phyloP scores from a whole-genome alignment of 2,329 filamentous ascomycete genomes.

The Conoideocrella luteorostrata region DNA sequence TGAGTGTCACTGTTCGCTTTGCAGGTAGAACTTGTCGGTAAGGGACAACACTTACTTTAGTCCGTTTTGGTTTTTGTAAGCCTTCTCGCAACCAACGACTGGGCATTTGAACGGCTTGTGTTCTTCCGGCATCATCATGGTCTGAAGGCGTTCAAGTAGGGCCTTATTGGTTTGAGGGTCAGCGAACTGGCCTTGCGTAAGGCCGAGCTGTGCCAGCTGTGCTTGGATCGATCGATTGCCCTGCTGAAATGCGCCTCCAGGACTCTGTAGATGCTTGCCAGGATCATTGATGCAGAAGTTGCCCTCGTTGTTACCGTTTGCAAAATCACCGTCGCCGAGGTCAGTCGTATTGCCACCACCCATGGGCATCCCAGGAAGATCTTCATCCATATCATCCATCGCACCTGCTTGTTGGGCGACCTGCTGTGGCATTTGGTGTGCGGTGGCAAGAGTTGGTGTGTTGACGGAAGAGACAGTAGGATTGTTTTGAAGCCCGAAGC shows the following conservation, averaged over 20 bases:
- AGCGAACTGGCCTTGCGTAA: slow-evolving; percentile 69
- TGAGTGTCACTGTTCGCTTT: neutral
- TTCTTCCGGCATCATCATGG: slow-evolving; percentile 72
- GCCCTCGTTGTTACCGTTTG: slow-evolving; percentile 36
- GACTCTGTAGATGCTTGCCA: slow-evolving; percentile 86
- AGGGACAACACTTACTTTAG: slow-evolving; percentile 64
- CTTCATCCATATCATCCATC: slow-evolving; percentile 63
- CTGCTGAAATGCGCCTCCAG: slow-evolving; percentile 64
- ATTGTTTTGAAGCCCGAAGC: slow-evolving; percentile 80
- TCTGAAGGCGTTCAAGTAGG: slow-evolving; percentile 50
- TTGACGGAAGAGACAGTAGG: slow-evolving; percentile 96
- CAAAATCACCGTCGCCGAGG: slow-evolving; percentile 48
- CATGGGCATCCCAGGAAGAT: slow-evolving; percentile 57
- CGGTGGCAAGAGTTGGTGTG: slow-evolving; percentile 81
- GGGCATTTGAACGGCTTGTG: slow-evolving; percentile 97
- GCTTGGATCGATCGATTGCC: slow-evolving; percentile 60
- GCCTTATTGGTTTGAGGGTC: slow-evolving; percentile 66
- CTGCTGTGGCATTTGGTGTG: slow-evolving; percentile 60
- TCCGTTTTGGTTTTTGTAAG: slow-evolving; percentile 99
- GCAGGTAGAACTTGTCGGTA: neutral
- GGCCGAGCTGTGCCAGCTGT: slow-evolving; percentile 64
- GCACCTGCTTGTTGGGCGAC: slow-evolving; percentile 50
- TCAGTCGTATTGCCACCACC: slow-evolving; percentile 50
- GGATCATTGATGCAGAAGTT: slow-evolving; percentile 80
- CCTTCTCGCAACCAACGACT: slow-evolving; percentile 97